These are phyloP conservation scores for Kwoniella botswanensis DNA, from an alignment of 768 basidiomycete genomes.

Conservation along the genomic window DNA sequence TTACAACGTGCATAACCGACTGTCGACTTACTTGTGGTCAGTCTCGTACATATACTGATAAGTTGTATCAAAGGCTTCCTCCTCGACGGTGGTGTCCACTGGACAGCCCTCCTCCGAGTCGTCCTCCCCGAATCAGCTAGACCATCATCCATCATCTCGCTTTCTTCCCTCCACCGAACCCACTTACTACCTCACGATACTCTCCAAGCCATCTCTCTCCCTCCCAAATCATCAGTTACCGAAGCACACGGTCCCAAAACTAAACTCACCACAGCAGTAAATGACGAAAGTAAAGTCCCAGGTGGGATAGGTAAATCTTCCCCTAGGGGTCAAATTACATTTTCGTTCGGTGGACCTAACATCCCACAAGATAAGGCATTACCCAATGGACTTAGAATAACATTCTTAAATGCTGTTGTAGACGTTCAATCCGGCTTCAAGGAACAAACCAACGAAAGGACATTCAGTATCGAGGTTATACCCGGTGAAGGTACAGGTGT, in stretches of 20 bases:
- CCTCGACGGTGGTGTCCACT: slow-evolving; percentile 62
- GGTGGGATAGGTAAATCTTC: slow-evolving; percentile 40
- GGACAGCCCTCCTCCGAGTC: slow-evolving; percentile 63
- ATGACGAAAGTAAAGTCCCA: slow-evolving; percentile 23
- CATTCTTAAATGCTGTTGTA: slow-evolving; percentile 46
- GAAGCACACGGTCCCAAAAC: slow-evolving; percentile 46
- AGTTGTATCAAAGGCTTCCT: slow-evolving; percentile 67
- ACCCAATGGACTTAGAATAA: slow-evolving; percentile 34
- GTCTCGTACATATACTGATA: background rate
- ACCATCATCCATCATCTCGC: slow-evolving; percentile 65
- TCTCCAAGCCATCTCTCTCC: slow-evolving; percentile 60
- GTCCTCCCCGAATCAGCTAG: slow-evolving; percentile 65
- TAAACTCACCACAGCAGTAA: slow-evolving; percentile 29
- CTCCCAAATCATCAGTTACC: slow-evolving; percentile 16
- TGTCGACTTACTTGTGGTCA: background rate
- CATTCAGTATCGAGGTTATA: slow-evolving; percentile 32
- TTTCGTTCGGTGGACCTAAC: slow-evolving; percentile 46
- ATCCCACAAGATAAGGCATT: slow-evolving; percentile 18
- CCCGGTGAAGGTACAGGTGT: slow-evolving; percentile 46
- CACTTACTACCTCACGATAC: slow-evolving; percentile 82
- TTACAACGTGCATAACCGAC: background rate
- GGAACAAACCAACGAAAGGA: background rate
- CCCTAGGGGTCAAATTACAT: slow-evolving; percentile 45
- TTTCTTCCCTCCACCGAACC: slow-evolving; percentile 71
- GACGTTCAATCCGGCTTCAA: slow-evolving; percentile 18